Percentiles rank a stretch among this genome's conserved stretches.
Conservation (phyloP, 768 basidiomycete genomes). For the Coprinopsis cinerea region DNA sequence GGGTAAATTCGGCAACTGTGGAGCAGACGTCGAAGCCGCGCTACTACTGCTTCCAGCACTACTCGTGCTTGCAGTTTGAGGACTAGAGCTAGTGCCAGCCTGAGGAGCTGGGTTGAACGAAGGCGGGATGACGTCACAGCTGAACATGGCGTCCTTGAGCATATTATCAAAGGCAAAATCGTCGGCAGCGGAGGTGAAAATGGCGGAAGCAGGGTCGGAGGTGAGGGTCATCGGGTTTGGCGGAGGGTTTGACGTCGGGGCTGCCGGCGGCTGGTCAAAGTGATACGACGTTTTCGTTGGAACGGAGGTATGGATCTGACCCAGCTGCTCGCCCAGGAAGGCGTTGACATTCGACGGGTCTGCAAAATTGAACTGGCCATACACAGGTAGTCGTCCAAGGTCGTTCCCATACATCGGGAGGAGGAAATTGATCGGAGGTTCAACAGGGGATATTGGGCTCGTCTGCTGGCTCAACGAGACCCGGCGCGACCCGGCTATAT, state of each 20-base stretch:
- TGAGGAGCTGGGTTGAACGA: neutral
- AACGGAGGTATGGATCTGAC: conserved; percentile 10
- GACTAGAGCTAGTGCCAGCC: neutral
- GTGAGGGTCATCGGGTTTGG: neutral
- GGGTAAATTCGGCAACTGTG: neutral
- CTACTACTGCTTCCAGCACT: neutral
- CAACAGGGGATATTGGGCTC: conserved; percentile 12
- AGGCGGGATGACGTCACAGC: neutral
- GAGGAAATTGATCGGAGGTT: conserved; percentile 22
- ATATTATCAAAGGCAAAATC: conserved; percentile 7
- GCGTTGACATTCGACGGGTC: conserved; percentile 18
- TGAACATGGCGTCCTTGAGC: conserved; percentile 13
- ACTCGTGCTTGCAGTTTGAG: neutral
- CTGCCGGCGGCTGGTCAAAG: conserved; percentile 7
- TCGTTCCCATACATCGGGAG: conserved; percentile 56
- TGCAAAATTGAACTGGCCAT: conserved; percentile 34
- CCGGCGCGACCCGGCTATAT: conserved; percentile 22
- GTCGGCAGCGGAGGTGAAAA: conserved; percentile 2
- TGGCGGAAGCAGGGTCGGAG: conserved; percentile 1
- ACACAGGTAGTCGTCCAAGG: conserved; percentile 48
- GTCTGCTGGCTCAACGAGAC: conserved; percentile 17
- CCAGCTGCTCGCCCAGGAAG: conserved; percentile 7
- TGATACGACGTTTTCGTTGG: conserved; percentile 8
- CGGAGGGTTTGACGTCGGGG: neutral
- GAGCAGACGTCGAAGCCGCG: neutral